Conservation (phyloP, 768 basidiomycete genomes). For the Glaciozyma antarctica region DNA sequence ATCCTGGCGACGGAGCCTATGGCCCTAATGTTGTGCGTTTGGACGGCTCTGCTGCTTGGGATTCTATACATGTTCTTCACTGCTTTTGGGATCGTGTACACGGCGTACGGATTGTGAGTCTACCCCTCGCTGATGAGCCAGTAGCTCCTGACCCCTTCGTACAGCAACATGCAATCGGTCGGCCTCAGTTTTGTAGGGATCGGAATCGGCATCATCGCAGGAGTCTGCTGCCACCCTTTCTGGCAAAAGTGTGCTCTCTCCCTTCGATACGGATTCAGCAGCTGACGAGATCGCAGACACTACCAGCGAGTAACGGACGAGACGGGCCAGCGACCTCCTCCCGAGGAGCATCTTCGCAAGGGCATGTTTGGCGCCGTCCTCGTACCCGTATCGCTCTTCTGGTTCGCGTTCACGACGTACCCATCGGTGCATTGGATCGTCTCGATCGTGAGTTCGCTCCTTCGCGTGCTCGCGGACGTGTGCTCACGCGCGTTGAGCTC, state of each 20-base stretch:
- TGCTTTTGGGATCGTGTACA: conserved; percentile 36
- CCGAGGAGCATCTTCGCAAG: conserved; percentile 28
- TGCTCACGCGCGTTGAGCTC: not conserved
- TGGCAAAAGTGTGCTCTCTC: conserved; percentile 32
- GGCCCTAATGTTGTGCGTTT: conserved; percentile 61
- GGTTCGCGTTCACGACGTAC: conserved; percentile 53
- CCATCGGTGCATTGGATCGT: conserved; percentile 46
- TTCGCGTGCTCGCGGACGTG: not conserved
- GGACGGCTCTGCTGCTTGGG: conserved; percentile 47
- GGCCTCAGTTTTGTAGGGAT: conserved; percentile 26
- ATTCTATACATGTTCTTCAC: conserved; percentile 41
- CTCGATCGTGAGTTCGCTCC: conserved; percentile 37
- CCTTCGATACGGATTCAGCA: not conserved
- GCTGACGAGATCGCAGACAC: not conserved
- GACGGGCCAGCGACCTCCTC: conserved; percentile 25
- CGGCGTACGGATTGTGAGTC: conserved; percentile 39
- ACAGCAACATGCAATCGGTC: not conserved
- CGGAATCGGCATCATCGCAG: conserved; percentile 38
- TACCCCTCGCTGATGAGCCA: not conserved
- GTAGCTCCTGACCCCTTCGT: not conserved
- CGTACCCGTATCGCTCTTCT: conserved; percentile 38
- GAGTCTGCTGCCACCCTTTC: conserved; percentile 34
- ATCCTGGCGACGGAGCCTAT: conserved; percentile 61
- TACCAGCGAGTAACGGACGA: conserved; percentile 6
- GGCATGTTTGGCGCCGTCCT: conserved; percentile 23